Evolutionary conservation across 176 grass and related monocot species (phyloP).

Genomic region (Phyllostachys edulis): DNA sequence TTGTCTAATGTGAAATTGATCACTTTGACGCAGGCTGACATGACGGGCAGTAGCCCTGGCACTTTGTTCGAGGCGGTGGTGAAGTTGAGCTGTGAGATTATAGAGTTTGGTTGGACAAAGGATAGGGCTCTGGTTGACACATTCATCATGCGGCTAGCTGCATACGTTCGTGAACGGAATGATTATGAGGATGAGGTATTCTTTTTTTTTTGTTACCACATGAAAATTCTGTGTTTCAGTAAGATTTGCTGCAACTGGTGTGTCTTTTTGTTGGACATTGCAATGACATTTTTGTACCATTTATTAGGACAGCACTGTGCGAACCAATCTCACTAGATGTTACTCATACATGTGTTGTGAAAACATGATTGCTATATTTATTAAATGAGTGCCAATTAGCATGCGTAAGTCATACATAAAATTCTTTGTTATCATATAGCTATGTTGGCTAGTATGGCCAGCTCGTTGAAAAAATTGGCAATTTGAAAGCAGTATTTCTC

Average conservation of each 20-base stretch:
- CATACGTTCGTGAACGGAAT: slow-evolving; percentile 92
- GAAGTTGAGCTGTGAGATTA: slow-evolving; percentile 97
- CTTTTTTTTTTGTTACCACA: slow-evolving; percentile 10
- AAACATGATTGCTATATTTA: neutral
- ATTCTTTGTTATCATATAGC: neutral
- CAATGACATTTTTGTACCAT: neutral
- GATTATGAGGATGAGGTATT: slow-evolving; percentile 95
- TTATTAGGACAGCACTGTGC: slow-evolving; percentile 1
- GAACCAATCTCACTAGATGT: slow-evolving; percentile 23
- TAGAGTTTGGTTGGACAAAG: slow-evolving; percentile 99
- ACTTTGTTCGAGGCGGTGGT: slow-evolving; percentile 84
- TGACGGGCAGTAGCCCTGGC: slow-evolving; percentile 72
- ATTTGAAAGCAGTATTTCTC: neutral
- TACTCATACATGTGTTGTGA: neutral
- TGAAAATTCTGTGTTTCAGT: slow-evolving; percentile 6
- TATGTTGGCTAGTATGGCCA: neutral
- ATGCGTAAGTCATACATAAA: neutral
- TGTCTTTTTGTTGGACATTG: slow-evolving; percentile 16
- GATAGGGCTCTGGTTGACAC: slow-evolving; percentile 98
- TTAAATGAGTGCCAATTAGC: neutral
- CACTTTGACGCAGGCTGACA: slow-evolving; percentile 63
- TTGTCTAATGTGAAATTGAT: slow-evolving; percentile 32
- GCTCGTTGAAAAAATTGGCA: neutral
- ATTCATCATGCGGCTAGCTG: slow-evolving; percentile 94
- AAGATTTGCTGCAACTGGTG: slow-evolving; percentile 17